Conservation (phyloP, 1,139 yeast genomes). For the Nakaseomyces kungkrabaensis region DNA sequence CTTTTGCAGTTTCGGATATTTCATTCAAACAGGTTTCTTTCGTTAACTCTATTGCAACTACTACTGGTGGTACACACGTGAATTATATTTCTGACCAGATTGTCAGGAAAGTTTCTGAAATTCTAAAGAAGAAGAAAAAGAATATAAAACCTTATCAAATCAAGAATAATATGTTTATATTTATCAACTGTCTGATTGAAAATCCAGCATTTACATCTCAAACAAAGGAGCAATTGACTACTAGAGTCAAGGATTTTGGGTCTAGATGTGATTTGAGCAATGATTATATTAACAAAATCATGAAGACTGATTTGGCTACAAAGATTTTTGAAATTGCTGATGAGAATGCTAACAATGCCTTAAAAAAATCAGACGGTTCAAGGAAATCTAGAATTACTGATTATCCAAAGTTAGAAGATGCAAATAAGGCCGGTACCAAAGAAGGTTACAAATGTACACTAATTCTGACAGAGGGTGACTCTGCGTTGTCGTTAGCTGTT, state of each 20-base stretch:
- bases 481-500: conserved; percentile 87
- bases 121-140: conserved; percentile 67
- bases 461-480: conserved; percentile 94
- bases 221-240: conserved; percentile 91
- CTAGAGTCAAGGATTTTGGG: conserved; percentile 82
- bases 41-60: conserved; percentile 95
- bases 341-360: conserved; percentile 78
- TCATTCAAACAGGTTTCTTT: conserved; percentile 89
- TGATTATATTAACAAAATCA: conserved; percentile 58
- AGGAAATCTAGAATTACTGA: conserved; percentile 80
- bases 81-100: conserved; percentile 79
- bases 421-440: conserved; percentile 90
- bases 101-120: conserved; percentile 61
- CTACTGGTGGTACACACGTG: conserved; percentile 95
- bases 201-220: conserved; percentile 98
- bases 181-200: conserved; percentile 85
- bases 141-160: conserved; percentile 83
- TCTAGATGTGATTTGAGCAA: conserved; percentile 66
- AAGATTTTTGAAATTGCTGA: conserved; percentile 75
- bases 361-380: conserved; percentile 86
- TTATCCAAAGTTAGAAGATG: conserved; percentile 86
- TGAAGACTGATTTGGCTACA: conserved; percentile 75
- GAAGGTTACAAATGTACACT: conserved; percentile 89
- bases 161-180: conserved; percentile 79
- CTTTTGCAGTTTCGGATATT: conserved; percentile 89